Percentiles rank a stretch among this genome's conserved stretches.
phyloP scores from a whole-genome alignment of 139 green algal genomes.

The Haematococcus lacustris region DNA sequence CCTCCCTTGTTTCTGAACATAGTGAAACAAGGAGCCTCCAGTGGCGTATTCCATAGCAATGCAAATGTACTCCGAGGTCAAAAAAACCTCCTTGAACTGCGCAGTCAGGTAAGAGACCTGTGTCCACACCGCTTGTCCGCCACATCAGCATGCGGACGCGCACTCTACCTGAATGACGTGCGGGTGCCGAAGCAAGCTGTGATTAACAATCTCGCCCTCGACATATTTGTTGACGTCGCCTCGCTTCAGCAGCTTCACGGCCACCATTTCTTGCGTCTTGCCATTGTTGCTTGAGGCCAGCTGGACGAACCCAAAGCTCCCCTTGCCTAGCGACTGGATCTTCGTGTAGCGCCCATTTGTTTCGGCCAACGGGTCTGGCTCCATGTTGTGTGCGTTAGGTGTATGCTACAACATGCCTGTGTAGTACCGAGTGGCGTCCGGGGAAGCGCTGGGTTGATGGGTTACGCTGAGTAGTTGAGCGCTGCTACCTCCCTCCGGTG shows the following conservation, averaged over 20 bases:
- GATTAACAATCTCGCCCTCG: slow-evolving; percentile 91
- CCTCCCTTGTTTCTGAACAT: slow-evolving; percentile 53
- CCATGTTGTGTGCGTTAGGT: too few relatives aligned
- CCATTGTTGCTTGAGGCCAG: slow-evolving; percentile 63
- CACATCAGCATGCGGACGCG: too few relatives aligned
- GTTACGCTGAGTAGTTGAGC: too few relatives aligned
- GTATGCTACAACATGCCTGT: too few relatives aligned
- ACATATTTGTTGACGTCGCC: slow-evolving; percentile 66
- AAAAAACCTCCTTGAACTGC: slow-evolving; percentile 94
- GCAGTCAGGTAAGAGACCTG: too few relatives aligned
- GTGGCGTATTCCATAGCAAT: slow-evolving; percentile 46
- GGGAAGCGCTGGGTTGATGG: too few relatives aligned
- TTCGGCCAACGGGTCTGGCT: slow-evolving; percentile 24
- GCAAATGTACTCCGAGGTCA: slow-evolving; percentile 53
- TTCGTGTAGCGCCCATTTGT: slow-evolving; percentile 14
- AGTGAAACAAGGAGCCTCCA: slow-evolving; percentile 62
- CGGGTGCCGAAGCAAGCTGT: slow-evolving; percentile 82
- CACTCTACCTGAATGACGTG: slow-evolving; percentile 93
- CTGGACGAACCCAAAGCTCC: slow-evolving; percentile 87
- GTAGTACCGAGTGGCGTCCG: too few relatives aligned
- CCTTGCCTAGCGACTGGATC: slow-evolving; percentile 34
- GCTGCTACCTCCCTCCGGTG: too few relatives aligned
- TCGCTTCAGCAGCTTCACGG: slow-evolving; percentile 44
- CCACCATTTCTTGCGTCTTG: slow-evolving; percentile 53
- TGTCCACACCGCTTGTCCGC: too few relatives aligned